phyloP scores from a whole-genome alignment of 139 green algal genomes.

The Micractinium sp. region DNA sequence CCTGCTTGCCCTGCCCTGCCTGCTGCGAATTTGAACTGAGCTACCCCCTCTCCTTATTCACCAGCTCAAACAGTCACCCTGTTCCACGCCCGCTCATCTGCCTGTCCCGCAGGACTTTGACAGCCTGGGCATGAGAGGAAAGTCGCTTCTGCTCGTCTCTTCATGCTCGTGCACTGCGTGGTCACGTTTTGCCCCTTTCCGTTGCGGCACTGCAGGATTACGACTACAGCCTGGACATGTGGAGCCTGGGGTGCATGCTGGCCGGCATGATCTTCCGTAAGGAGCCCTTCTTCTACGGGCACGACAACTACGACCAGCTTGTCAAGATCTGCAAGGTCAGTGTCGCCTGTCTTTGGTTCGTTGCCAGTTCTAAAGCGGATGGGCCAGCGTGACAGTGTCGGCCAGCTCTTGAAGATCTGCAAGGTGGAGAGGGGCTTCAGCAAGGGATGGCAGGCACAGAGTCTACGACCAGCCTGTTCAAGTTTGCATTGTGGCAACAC shows the following conservation, averaged over 20 bases:
- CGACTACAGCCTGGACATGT: constrained; percentile 99
- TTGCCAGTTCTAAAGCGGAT: too few relatives aligned
- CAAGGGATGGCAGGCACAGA: too few relatives aligned
- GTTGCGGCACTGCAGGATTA: constrained; percentile 83
- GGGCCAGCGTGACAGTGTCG: too few relatives aligned
- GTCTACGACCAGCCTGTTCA: too few relatives aligned
- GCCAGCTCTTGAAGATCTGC: too few relatives aligned
- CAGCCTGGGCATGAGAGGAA: not conserved
- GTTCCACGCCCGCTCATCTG: not conserved
- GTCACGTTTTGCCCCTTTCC: not conserved
- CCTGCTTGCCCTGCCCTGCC: too few relatives aligned
- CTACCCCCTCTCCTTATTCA: not conserved
- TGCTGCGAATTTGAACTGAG: not conserved
- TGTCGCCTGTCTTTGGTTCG: not conserved
- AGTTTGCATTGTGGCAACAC: too few relatives aligned
- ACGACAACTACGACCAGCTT: constrained; percentile 99
- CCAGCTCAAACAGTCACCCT: not conserved
- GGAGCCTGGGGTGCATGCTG: constrained; percentile 88
- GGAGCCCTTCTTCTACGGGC: constrained; percentile 99
- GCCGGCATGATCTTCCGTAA: constrained; percentile 94
- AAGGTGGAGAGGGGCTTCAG: too few relatives aligned
- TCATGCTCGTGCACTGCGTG: not conserved
- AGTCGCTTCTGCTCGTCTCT: not conserved
- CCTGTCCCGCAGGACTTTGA: too few relatives aligned
- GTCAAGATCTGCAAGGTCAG: constrained; percentile 94